Evolutionary conservation across 345 rosid genomes (phyloP).

Genomic region (Camelina laxa): DNA sequence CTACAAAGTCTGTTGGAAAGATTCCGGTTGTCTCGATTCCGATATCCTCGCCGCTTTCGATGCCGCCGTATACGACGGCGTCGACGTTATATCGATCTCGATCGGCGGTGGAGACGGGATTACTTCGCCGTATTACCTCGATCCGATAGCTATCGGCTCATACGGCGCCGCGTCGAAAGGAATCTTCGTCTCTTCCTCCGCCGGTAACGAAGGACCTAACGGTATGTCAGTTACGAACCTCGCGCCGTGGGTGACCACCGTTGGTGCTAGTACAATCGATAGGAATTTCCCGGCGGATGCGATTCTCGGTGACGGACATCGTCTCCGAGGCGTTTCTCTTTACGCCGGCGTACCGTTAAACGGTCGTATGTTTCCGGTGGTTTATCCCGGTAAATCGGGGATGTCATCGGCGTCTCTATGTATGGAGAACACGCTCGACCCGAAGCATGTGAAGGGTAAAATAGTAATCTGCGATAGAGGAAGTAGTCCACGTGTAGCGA

Average conservation of each 20-base stretch:
- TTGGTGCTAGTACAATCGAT: constrained; percentile 82
- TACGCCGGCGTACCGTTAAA: constrained; percentile 63
- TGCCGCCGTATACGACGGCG: constrained; percentile 60
- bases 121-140: constrained; percentile 75
- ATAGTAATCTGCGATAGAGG: constrained; percentile 82
- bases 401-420: constrained; percentile 66
- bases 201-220: constrained; percentile 83
- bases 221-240: constrained; percentile 78
- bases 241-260: constrained; percentile 76
- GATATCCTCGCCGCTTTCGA: constrained; percentile 67
- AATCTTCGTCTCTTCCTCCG: constrained; percentile 51
- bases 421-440: constrained; percentile 78
- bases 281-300: constrained; percentile 76
- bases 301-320: constrained; percentile 61
- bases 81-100: constrained; percentile 77
- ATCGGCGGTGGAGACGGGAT: constrained; percentile 81
- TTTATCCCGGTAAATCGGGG: constrained; percentile 74
- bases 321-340: constrained; percentile 65
- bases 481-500: constrained; percentile 76
- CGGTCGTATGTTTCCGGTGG: constrained; percentile 66
- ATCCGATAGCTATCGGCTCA: constrained; percentile 80
- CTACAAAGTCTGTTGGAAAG: constrained; percentile 89
- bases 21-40: constrained; percentile 78
- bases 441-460: constrained; percentile 64
- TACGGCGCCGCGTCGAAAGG: constrained; percentile 46